Evolutionary conservation across 805 yeast species (phyloP).

Genomic region (Myxozyma nipponensis): DNA sequence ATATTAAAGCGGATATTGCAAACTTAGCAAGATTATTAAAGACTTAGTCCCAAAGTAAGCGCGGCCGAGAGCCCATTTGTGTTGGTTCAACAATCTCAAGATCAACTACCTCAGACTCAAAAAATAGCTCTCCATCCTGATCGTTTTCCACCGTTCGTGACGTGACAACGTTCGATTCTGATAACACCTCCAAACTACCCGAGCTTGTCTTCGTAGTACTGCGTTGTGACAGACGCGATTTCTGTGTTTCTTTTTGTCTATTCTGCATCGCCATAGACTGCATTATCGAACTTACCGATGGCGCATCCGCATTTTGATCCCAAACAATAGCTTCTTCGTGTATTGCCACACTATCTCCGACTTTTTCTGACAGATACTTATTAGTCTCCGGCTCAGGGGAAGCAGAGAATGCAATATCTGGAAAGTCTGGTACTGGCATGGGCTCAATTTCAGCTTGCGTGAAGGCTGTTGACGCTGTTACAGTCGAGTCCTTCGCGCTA

Average conservation of each 20-base stretch:
- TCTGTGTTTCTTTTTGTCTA: not conserved
- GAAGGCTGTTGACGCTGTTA: too few species aligned
- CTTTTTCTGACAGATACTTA: too few species aligned
- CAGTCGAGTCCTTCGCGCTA: too few species aligned
- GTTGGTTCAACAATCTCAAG: not conserved
- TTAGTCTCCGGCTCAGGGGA: too few species aligned
- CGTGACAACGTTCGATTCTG: not conserved
- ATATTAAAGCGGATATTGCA: not conserved
- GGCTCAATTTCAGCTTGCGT: too few species aligned
- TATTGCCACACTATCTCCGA: too few species aligned
- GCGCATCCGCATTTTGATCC: slow-evolving; percentile 4
- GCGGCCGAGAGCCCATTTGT: not conserved
- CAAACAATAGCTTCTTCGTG: slow-evolving; percentile 3
- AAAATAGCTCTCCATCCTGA: not conserved
- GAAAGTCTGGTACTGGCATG: too few species aligned
- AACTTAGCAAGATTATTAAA: not conserved
- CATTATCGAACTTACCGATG: slow-evolving; percentile 1
- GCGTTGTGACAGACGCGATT: not conserved
- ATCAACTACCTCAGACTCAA: not conserved
- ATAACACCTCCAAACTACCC: not conserved
- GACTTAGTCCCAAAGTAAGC: not conserved
- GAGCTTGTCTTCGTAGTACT: not conserved
- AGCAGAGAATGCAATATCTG: too few species aligned
- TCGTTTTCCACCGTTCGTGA: not conserved
- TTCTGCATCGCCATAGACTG: slow-evolving; percentile 1